Percentiles rank a stretch among this genome's conserved stretches.
phyloP scores from a whole-genome alignment of 1,284 basidiomycete species.

The Boletus mariae region DNA sequence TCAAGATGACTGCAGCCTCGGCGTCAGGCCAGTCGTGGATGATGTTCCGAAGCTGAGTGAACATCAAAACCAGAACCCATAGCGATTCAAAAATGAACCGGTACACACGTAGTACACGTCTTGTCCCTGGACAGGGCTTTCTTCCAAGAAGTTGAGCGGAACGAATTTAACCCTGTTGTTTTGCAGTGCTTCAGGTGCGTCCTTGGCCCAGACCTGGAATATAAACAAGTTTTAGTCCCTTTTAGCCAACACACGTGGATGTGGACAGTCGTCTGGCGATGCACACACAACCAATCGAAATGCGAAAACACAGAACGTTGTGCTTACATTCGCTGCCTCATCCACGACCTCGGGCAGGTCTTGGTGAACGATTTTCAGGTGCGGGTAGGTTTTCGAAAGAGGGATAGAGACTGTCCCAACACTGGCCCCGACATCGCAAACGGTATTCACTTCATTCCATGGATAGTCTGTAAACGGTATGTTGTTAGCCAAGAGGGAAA shows the following conservation, averaged over 20 bases:
- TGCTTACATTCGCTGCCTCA: background rate
- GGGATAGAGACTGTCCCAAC: conserved; percentile 24
- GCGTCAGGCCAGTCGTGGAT: conserved; percentile 19
- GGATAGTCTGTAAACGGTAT: background rate
- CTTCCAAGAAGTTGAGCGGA: conserved; percentile 44
- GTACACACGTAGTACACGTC: conserved; percentile 44
- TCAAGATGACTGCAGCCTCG: conserved; percentile 20
- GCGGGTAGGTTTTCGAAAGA: background rate
- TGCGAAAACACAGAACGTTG: conserved; percentile 4
- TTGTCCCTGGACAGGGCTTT: conserved; percentile 36
- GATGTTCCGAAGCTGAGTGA: background rate
- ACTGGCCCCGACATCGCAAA: background rate
- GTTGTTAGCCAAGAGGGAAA: no score
- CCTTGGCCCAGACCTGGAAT: conserved; percentile 1
- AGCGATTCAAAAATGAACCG: no score
- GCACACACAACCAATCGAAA: background rate
- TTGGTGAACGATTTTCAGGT: background rate
- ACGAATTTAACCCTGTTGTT: conserved; percentile 37
- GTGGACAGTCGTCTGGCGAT: background rate
- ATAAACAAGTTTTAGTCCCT: background rate
- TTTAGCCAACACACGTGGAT: background rate
- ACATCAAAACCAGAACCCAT: conserved; percentile 14
- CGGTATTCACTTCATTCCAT: background rate
- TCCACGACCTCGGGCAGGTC: background rate
- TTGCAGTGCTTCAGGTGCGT: conserved; percentile 34